Conservation (phyloP, 176 grass and related monocot species). For the Aegilops umbellulata region DNA sequence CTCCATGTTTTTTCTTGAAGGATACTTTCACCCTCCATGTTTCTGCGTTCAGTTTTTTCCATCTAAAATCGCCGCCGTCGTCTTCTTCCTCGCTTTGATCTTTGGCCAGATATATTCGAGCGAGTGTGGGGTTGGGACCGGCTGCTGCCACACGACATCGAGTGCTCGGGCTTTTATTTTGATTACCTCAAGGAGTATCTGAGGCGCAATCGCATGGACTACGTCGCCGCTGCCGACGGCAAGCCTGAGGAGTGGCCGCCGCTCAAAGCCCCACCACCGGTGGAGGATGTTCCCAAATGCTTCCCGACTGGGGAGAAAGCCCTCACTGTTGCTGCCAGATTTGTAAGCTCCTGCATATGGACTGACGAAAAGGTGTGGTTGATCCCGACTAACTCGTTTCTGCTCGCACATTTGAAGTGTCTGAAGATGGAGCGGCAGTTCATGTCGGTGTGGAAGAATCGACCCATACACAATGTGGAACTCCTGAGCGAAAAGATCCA, state of each 20-base stretch:
- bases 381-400: neutral
- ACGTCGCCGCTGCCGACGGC: neutral
- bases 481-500: neutral
- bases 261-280: neutral
- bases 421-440: neutral
- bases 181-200: neutral
- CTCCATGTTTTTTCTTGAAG: neutral
- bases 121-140: neutral
- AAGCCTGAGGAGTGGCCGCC: neutral
- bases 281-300: neutral
- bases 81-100: neutral
- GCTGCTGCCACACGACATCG: neutral
- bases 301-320: neutral
- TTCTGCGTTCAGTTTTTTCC: neutral
- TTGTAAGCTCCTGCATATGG: neutral
- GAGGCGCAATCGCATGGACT: neutral
- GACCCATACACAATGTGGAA: neutral
- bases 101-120: neutral
- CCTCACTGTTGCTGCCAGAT: neutral
- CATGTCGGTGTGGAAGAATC: neutral
- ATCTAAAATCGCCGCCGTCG: neutral
- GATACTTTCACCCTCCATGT: no score
- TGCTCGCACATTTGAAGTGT: neutral
- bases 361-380: no score
- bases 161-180: neutral